phyloP scores from a whole-genome alignment of 139 green algal genomes.

The Monoraphidium neglectum region DNA sequence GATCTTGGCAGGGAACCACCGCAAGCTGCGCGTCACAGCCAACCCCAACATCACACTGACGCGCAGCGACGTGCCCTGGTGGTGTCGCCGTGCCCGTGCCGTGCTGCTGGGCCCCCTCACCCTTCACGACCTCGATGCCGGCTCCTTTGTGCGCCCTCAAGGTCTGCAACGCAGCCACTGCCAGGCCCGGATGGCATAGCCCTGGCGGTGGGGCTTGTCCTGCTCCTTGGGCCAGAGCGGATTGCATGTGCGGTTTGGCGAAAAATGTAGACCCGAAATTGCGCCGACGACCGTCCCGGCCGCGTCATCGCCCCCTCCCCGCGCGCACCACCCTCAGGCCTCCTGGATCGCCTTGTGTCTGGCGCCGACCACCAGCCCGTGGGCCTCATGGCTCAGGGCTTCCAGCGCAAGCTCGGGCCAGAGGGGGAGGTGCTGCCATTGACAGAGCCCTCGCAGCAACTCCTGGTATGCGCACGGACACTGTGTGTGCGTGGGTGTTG shows the following conservation, averaged over 20 bases:
- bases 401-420: slow-evolving; percentile 60
- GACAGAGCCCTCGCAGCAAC: slow-evolving; percentile 51
- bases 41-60: slow-evolving; percentile 73
- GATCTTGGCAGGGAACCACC: slow-evolving; percentile 66
- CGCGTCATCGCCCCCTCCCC: too few relatives aligned
- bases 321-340: slow-evolving; percentile 21
- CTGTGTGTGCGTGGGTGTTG: neutral
- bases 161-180: slow-evolving; percentile 19
- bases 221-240: too few relatives aligned
- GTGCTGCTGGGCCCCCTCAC: slow-evolving; percentile 77
- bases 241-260: too few relatives aligned
- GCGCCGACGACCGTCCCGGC: too few relatives aligned
- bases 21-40: slow-evolving; percentile 68
- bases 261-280: too few relatives aligned
- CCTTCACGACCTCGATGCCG: slow-evolving; percentile 67
- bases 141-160: slow-evolving; percentile 52
- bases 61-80: slow-evolving; percentile 58
- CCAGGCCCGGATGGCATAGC: too few relatives aligned
- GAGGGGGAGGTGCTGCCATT: slow-evolving; percentile 50
- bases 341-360: slow-evolving; percentile 29
- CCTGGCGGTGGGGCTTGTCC: too few relatives aligned
- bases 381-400: slow-evolving; percentile 62
- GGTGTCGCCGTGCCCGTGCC: slow-evolving; percentile 60
- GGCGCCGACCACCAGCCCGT: slow-evolving; percentile 35
- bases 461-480: slow-evolving; percentile 48